These are phyloP conservation scores for Lizanozyma gosingica DNA, from an alignment of 1,139 yeast species.

Conservation along the genomic window DNA sequence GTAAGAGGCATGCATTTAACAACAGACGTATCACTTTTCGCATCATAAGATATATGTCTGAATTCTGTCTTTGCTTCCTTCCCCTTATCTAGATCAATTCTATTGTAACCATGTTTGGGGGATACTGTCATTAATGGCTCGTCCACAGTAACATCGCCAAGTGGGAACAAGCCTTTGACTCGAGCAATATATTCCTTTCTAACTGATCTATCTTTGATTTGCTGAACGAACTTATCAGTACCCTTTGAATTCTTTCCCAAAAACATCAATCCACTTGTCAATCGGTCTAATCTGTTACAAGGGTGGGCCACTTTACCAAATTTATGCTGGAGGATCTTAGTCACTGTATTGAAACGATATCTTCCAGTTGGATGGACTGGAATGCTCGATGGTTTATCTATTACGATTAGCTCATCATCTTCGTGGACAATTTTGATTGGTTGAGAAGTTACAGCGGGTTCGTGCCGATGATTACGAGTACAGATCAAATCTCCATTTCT, in stretches of 20 bases:
- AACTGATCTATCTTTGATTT: constrained; percentile 68
- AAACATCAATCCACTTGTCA: constrained; percentile 94
- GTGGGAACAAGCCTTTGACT: constrained; percentile 79
- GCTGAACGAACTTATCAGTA: constrained; percentile 69
- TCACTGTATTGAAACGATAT: constrained; percentile 76
- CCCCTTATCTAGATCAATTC: constrained; percentile 55
- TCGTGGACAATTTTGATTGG: constrained; percentile 68
- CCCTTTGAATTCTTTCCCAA: constrained; percentile 76
- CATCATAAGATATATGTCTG: constrained; percentile 51
- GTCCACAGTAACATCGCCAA: constrained; percentile 44
- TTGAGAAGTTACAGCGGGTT: constrained; percentile 75
- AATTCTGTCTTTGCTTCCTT: constrained; percentile 55
- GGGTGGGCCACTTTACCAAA: constrained; percentile 64
- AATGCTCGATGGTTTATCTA: constrained; percentile 90
- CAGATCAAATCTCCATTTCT: constrained; percentile 78
- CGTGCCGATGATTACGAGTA: constrained; percentile 83
- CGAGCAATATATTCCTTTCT: constrained; percentile 79
- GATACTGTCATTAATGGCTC: constrained; percentile 65
- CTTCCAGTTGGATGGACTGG: constrained; percentile 98
- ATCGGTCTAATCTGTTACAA: constrained; percentile 81
- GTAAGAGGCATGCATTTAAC: constrained; percentile 82
- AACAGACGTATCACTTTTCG: constrained; percentile 47
- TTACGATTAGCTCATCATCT: constrained; percentile 71
- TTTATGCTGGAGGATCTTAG: constrained; percentile 71
- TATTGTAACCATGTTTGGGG: constrained; percentile 72